These are phyloP conservation scores for Cercophora scortea DNA, from an alignment of 495 filamentous ascomycete species.

Conservation along the genomic window DNA sequence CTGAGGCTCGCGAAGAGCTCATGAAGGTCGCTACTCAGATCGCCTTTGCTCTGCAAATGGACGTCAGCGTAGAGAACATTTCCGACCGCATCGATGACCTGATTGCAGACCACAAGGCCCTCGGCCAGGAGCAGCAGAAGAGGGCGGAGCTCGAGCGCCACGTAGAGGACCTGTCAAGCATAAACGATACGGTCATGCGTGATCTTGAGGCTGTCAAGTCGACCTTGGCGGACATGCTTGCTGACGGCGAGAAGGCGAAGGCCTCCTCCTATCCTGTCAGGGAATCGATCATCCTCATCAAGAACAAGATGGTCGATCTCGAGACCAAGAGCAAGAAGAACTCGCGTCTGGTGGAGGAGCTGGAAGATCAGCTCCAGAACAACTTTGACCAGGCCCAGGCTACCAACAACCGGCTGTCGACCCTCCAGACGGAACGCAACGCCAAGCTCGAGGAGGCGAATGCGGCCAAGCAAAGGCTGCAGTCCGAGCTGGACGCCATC, in stretches of 20 bases:
- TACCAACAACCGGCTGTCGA: constrained; percentile 68
- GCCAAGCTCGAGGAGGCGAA: constrained; percentile 51
- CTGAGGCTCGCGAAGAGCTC: constrained; percentile 62
- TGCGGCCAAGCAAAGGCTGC: constrained; percentile 38
- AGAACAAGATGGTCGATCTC: constrained; percentile 61
- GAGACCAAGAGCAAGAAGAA: constrained; percentile 70
- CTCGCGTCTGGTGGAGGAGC: constrained; percentile 82
- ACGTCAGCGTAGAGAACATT: constrained; percentile 48
- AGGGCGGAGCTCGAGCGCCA: constrained; percentile 40
- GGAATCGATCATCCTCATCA: constrained; percentile 62
- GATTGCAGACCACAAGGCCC: constrained; percentile 37
- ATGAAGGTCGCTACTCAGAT: constrained; percentile 52
- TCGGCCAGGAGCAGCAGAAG: constrained; percentile 50
- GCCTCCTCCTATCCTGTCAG: constrained; percentile 48
- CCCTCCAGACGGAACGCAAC: constrained; percentile 61
- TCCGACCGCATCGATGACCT: constrained; percentile 45
- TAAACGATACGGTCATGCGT: constrained; percentile 48
- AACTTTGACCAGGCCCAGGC: constrained; percentile 89
- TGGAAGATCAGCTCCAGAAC: constrained; percentile 92
- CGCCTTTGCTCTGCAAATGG: constrained; percentile 44
- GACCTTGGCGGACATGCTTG: constrained; percentile 37
- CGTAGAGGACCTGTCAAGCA: constrained; percentile 39
- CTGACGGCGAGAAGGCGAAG: constrained; percentile 32
- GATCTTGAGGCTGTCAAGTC: constrained; percentile 45
- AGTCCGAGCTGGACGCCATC: constrained; percentile 52